Evolutionary conservation across 2,329 filamentous ascomycete genomes (phyloP).

Genomic region (Zymoseptoria ardabiliae): DNA sequence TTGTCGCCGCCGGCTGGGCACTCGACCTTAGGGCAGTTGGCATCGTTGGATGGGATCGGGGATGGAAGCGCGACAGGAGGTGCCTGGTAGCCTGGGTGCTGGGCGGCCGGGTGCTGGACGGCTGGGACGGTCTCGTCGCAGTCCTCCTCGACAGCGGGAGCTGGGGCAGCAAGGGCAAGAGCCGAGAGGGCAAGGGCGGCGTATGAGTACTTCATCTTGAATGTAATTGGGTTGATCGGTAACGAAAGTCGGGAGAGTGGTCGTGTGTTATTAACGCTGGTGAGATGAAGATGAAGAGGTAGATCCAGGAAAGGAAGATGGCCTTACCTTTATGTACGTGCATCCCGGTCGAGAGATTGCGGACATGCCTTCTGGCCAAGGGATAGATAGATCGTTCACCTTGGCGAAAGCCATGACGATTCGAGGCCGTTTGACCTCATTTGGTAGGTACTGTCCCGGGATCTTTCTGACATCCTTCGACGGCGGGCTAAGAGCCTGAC

Average conservation of each 20-base stretch:
- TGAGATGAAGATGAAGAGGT: neutral
- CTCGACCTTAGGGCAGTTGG: neutral
- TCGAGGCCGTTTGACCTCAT: neutral
- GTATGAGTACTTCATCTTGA: constrained; percentile 18
- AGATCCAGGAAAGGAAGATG: neutral
- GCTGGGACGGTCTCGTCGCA: constrained; percentile 7
- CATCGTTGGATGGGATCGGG: neutral
- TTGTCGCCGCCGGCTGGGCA: neutral
- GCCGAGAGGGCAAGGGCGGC: constrained; percentile 13
- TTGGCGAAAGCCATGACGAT: neutral
- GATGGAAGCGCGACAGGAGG: neutral
- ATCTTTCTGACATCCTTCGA: neutral
- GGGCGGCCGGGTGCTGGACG: neutral
- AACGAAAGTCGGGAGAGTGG: neutral
- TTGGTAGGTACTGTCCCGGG: neutral
- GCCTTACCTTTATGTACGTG: neutral
- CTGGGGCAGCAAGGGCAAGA: constrained; percentile 13
- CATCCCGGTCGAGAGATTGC: neutral
- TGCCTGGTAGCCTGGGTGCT: neutral
- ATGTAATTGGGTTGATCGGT: neutral
- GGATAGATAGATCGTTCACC: neutral
- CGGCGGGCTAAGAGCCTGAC: neutral
- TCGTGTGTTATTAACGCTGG: neutral
- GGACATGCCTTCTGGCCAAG: neutral
- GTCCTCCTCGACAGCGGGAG: constrained; percentile 4